A percentile compares a stretch with the other conserved stretches of the same genome.
Conservation (phyloP, 768 basidiomycete species). For the button mushroom (Agaricus bisporus) region DNA sequence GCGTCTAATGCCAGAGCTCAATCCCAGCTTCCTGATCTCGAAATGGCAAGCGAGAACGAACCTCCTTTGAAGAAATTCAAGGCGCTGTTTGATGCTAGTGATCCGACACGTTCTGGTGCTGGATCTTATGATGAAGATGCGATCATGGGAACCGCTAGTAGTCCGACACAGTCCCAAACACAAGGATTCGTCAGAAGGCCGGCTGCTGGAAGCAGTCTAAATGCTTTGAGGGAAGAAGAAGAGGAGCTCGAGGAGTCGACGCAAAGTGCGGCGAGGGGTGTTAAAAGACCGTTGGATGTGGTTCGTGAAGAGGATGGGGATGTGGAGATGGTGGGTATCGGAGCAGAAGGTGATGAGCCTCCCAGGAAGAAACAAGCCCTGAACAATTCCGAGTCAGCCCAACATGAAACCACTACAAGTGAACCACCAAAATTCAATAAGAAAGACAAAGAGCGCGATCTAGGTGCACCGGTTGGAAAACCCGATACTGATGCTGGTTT, state of each 20-base stretch:
- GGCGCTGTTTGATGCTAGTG: constrained; percentile 60
- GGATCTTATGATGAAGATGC: constrained; percentile 21
- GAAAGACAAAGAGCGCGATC: constrained; percentile 10
- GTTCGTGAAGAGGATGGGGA: constrained; percentile 32
- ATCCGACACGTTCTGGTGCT: constrained; percentile 27
- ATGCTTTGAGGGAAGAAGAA: constrained; percentile 49
- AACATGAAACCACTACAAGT: constrained; percentile 8
- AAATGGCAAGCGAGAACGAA: constrained; percentile 27
- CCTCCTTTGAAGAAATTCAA: constrained; percentile 68
- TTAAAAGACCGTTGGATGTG: constrained; percentile 34
- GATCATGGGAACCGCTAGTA: constrained; percentile 9
- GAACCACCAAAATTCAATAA: constrained; percentile 6
- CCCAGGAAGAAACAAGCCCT: constrained; percentile 38
- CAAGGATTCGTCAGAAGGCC: constrained; percentile 14
- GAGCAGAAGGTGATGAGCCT: constrained; percentile 13
- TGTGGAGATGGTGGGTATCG: constrained; percentile 28
- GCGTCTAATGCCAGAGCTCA: background rate
- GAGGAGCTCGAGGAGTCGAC: constrained; percentile 33
- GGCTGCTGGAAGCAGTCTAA: constrained; percentile 15
- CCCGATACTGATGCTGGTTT: constrained; percentile 67
- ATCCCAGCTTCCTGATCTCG: constrained; percentile 14
- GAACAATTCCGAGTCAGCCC: constrained; percentile 30
- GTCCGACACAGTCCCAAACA: constrained; percentile 32
- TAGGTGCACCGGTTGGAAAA: constrained; percentile 35
- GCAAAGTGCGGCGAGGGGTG: constrained; percentile 14